These are phyloP conservation scores for Besnoitia besnoiti DNA, from an alignment of 169 alveolate species.

Conservation along the genomic window DNA sequence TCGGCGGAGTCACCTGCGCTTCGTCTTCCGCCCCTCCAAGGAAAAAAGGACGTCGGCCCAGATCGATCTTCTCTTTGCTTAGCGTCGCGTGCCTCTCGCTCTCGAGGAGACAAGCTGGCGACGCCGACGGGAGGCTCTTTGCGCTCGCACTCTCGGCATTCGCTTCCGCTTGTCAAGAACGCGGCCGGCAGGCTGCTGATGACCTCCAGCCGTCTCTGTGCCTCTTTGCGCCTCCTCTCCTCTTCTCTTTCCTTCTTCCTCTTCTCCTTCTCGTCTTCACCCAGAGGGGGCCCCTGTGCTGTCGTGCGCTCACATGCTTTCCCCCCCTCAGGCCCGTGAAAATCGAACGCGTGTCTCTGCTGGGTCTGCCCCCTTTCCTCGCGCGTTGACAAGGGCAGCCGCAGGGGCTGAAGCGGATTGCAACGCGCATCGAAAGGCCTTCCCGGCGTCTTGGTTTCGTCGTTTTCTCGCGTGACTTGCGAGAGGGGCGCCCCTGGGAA, in stretches of 20 bases:
- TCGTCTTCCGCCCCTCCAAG: neutral
- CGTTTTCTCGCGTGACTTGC: too few relatives aligned
- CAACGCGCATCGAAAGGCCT: neutral
- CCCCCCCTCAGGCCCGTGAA: neutral
- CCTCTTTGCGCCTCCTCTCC: neutral
- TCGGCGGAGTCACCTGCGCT: neutral
- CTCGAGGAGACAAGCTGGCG: neutral
- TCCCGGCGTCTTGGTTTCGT: too few relatives aligned
- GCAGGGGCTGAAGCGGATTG: neutral
- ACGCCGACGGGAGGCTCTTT: neutral
- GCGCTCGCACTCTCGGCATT: neutral
- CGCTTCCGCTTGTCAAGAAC: neutral
- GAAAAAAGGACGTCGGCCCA: neutral
- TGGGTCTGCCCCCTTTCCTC: neutral
- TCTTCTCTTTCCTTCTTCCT: conserved; percentile 5
- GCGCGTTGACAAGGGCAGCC: neutral
- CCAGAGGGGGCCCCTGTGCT: neutral
- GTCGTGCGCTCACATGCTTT: neutral
- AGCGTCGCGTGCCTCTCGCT: neutral
- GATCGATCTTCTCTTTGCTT: neutral
- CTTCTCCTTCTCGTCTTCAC: neutral
- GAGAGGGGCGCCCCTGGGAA: too few relatives aligned
- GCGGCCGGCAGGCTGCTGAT: neutral
- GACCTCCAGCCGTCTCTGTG: neutral
- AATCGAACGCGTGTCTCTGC: neutral